phyloP scores from a whole-genome alignment of 2,329 filamentous ascomycete genomes.

The Pseudogymnoascus sp. region DNA sequence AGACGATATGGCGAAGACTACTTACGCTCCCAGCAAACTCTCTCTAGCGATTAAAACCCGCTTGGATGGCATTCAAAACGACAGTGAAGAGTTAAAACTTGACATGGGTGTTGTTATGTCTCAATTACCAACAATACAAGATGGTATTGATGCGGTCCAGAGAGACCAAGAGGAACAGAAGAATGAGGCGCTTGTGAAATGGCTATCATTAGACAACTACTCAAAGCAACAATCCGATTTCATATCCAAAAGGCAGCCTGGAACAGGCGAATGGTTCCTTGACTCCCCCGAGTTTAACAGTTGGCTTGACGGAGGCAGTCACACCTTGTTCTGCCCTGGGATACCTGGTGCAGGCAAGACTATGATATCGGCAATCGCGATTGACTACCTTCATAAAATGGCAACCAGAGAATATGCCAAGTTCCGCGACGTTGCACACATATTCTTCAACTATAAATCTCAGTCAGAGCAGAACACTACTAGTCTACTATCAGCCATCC shows the following conservation, averaged over 20 bases:
- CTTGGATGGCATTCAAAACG: neutral
- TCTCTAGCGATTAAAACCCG: neutral
- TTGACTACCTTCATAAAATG: neutral
- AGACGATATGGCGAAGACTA: neutral
- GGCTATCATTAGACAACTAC: slow-evolving; percentile 35
- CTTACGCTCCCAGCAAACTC: neutral
- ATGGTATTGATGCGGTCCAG: neutral
- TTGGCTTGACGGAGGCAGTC: slow-evolving; percentile 4
- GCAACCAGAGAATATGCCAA: neutral
- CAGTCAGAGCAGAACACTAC: slow-evolving; percentile 23
- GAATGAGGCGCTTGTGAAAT: slow-evolving; percentile 20
- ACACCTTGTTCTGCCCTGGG: slow-evolving; percentile 16
- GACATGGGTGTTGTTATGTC: neutral
- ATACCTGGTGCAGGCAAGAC: neutral
- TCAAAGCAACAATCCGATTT: slow-evolving; percentile 35
- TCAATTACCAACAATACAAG: neutral
- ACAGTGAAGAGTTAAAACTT: neutral
- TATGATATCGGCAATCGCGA: neutral
- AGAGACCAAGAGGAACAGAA: neutral
- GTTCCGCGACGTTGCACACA: slow-evolving; percentile 27
- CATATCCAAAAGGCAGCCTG: slow-evolving; percentile 30
- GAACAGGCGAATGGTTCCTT: slow-evolving; percentile 19
- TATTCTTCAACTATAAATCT: slow-evolving; percentile 32
- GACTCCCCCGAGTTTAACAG: slow-evolving; percentile 13
- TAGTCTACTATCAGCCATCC: slow-evolving; percentile 19